phyloP scores from a whole-genome alignment of 331 rosid species.

The Arachis monticola region DNA sequence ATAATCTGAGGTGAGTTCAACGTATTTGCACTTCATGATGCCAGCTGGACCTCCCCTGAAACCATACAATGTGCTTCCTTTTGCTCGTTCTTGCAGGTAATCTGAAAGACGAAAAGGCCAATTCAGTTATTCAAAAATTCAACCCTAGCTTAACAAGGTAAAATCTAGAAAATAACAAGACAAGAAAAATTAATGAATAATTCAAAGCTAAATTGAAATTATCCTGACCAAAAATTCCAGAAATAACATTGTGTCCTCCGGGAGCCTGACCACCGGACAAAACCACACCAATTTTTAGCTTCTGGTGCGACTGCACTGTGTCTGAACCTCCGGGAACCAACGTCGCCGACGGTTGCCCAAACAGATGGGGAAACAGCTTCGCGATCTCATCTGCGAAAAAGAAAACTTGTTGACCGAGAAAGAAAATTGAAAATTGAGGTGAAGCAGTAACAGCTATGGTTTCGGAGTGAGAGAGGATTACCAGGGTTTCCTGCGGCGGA shows the following conservation, averaged over 20 bases:
- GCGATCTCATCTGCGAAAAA: constrained; percentile 75
- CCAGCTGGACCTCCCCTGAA: constrained; percentile 99
- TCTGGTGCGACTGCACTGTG: constrained; percentile 41
- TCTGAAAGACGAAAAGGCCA: constrained; percentile 49
- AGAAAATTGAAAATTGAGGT: constrained; percentile 12
- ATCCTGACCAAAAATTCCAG: constrained; percentile 85
- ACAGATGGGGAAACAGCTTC: constrained; percentile 79
- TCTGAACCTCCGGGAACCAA: constrained; percentile 59
- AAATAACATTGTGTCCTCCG: constrained; percentile 96
- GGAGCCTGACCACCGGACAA: constrained; percentile 99
- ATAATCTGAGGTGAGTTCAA: constrained; percentile 75
- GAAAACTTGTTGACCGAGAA: background rate
- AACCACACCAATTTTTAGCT: constrained; percentile 92
- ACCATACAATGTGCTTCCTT: constrained; percentile 90
- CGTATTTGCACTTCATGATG: constrained; percentile 88
- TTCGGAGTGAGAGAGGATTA: constrained; percentile 34
- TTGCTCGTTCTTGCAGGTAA: constrained; percentile 86
- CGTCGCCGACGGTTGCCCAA: constrained; percentile 83
- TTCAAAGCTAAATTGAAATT: constrained; percentile 5
- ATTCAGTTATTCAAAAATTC: constrained; percentile 16
- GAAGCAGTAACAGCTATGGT: background rate
- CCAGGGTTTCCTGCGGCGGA: constrained; percentile 97
- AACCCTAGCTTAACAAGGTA: constrained; percentile 6
- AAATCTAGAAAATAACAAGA: background rate
- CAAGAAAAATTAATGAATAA: background rate